Evolutionary conservation across 805 yeast genomes (phyloP), one percentile per base, ranked within the genome.

Genomic region (Candida multigemmis): DNA sequence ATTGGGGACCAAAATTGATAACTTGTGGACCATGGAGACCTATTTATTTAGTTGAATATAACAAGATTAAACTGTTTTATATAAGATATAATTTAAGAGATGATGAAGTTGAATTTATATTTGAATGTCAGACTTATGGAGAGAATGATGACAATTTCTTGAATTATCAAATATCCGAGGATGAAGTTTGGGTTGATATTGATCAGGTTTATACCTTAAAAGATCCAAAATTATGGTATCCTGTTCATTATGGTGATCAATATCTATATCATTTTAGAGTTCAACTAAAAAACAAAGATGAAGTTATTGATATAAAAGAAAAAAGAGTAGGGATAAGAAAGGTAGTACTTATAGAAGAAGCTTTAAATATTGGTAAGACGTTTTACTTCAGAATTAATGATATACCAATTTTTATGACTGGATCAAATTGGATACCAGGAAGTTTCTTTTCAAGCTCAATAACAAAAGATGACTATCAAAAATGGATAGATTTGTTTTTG

Each of bases 371-470:
- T 5, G 72, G 72, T 1, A 37, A 55, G 2, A 44, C 54, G n/a
- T 67, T 67, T 41, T 65, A 55, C 35, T 62, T 67, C 43, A 44
- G 42, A 24, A 42, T 67, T 27, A 67, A 67, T 36, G 44, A 50
- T 24, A 34, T 53, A 6, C 60, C 68, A 5, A 39, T 60, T 3
- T 67, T 49, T 34, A 33, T 42, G 19, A 42, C 46, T 11, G 72
- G 73, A 0, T 57, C 68, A 6, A 54, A 63, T 36, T 67, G 73
- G 73, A 67, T 67, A 26, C 73, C 72, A 2, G 65, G 57, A 2
- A 69, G 66, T 36, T 55, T 60, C 1, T 50, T 62, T 27, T 46
- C 46, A 11, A 52, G 64, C 2, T 31, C 32, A 10, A 34, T 64
- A 7, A 45, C 53, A 5, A 34, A 42, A 3, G 25, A 44, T n/a